Percentiles rank a stretch among this genome's conserved stretches.
phyloP scores from a whole-genome alignment of 176 grass and related monocot genomes.

The Aegilops speltoides region DNA sequence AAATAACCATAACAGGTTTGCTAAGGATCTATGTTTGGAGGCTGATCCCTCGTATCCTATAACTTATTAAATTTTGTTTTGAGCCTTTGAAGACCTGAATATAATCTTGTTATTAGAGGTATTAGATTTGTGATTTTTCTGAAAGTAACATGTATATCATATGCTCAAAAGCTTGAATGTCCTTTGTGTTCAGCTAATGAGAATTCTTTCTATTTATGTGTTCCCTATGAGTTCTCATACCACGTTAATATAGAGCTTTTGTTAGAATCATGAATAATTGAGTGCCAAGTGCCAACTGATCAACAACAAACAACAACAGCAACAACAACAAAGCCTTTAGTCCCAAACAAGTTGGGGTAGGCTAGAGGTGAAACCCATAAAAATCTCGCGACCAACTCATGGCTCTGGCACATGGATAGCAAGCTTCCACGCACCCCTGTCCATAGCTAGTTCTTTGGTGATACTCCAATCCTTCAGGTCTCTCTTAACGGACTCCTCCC shows the following conservation, averaged over 20 bases:
- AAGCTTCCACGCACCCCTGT: too few relatives aligned
- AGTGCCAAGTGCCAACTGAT: background rate
- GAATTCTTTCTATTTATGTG: background rate
- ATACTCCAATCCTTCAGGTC: too few relatives aligned
- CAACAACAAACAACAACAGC: background rate
- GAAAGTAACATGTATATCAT: background rate
- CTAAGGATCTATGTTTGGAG: background rate
- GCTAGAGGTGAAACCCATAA: too few relatives aligned
- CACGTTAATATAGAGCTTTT: background rate
- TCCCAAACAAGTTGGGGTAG: too few relatives aligned
- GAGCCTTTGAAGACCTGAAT: slow-evolving; percentile 6
- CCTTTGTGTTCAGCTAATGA: background rate
- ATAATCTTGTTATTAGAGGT: background rate
- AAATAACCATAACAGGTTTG: background rate
- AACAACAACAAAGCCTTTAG: too few relatives aligned
- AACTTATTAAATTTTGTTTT: background rate
- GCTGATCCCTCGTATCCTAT: background rate
- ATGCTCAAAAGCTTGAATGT: background rate
- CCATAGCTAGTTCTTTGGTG: too few relatives aligned
- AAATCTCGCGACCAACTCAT: too few relatives aligned
- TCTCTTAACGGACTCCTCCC: too few relatives aligned
- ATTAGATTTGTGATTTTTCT: background rate
- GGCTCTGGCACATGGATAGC: too few relatives aligned
- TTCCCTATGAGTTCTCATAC: background rate
- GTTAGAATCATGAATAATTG: slow-evolving; percentile 4